phyloP scores from a whole-genome alignment of 2,329 filamentous ascomycete species.

The Trichophyton equinum region DNA sequence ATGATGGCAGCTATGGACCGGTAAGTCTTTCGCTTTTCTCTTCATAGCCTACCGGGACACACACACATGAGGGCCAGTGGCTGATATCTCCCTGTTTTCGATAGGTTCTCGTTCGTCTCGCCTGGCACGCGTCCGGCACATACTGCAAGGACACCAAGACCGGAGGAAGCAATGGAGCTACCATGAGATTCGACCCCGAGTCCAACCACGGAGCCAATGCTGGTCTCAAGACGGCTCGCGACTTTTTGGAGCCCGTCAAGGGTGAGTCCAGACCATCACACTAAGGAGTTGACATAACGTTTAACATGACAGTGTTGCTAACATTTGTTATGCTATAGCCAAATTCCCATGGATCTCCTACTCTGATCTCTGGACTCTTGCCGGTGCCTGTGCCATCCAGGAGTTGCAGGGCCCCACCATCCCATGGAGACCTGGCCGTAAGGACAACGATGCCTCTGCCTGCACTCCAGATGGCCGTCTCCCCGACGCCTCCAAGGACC shows the following conservation, averaged over 20 bases:
- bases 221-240: constrained; percentile 69
- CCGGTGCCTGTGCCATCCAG: constrained; percentile 73
- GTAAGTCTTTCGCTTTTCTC: constrained; percentile 29
- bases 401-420: constrained; percentile 86
- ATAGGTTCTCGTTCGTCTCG: constrained; percentile 65
- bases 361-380: constrained; percentile 93
- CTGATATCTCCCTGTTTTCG: not conserved
- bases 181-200: constrained; percentile 91
- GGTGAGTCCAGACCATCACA: constrained; percentile 35
- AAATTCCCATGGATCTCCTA: constrained; percentile 93
- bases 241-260: constrained; percentile 90
- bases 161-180: constrained; percentile 89
- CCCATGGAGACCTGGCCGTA: constrained; percentile 76
- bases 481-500: constrained; percentile 66
- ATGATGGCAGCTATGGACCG: constrained; percentile 91
- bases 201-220: constrained; percentile 86
- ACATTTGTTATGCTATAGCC: constrained; percentile 28
- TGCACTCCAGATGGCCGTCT: constrained; percentile 92
- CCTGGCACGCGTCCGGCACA: constrained; percentile 89
- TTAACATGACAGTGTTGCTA: constrained; percentile 7
- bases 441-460: constrained; percentile 63
- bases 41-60: not conserved
- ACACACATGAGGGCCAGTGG: not conserved
- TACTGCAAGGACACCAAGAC: constrained; percentile 80
- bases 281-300: not conserved